phyloP scores from a whole-genome alignment of 805 yeast species.

The Pichia kluyveri region DNA sequence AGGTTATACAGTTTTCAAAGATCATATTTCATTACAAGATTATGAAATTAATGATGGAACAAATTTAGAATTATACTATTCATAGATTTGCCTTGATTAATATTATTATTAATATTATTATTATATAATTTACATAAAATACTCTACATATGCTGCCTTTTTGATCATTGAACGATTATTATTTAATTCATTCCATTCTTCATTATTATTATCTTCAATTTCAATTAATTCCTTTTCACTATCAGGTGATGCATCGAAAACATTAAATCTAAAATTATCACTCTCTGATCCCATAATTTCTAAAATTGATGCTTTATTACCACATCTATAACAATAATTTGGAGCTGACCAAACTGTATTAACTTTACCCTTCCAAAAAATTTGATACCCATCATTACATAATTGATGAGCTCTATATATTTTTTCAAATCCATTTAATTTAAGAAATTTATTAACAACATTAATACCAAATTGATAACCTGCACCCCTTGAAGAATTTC shows the following conservation, averaged over 20 bases:
- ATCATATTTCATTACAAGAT: slow-evolving; percentile 87
- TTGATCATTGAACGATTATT: slow-evolving; percentile 17
- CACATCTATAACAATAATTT: slow-evolving; percentile 94
- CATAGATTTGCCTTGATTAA: not conserved
- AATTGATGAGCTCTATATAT: slow-evolving; percentile 92
- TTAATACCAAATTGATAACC: slow-evolving; percentile 93
- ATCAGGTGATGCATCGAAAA: slow-evolving; percentile 96
- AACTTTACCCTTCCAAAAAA: slow-evolving; percentile 81
- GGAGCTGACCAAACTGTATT: slow-evolving; percentile 99
- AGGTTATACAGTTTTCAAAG: slow-evolving; percentile 77
- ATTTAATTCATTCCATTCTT: slow-evolving; percentile 5
- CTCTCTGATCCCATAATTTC: slow-evolving; percentile 58
- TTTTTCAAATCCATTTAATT: slow-evolving; percentile 68
- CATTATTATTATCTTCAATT: slow-evolving; percentile 23
- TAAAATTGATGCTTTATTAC: slow-evolving; percentile 93
- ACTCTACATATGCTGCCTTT: slow-evolving; percentile 33
- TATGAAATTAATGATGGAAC: slow-evolving; percentile 90
- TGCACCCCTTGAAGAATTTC: slow-evolving; percentile 92
- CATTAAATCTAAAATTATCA: slow-evolving; percentile 63
- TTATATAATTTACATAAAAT: slow-evolving; percentile 26
- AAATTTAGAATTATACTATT: slow-evolving; percentile 76
- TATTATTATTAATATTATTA: not conserved
- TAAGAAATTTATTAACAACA: slow-evolving; percentile 79
- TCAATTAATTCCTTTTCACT: slow-evolving; percentile 51
- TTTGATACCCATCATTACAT: slow-evolving; percentile 93